Percentiles rank a stretch among this genome's conserved stretches.
These are phyloP conservation scores for Tephrocybe sp. DNA, from an alignment of 768 basidiomycete genomes.

Conservation along the genomic window DNA sequence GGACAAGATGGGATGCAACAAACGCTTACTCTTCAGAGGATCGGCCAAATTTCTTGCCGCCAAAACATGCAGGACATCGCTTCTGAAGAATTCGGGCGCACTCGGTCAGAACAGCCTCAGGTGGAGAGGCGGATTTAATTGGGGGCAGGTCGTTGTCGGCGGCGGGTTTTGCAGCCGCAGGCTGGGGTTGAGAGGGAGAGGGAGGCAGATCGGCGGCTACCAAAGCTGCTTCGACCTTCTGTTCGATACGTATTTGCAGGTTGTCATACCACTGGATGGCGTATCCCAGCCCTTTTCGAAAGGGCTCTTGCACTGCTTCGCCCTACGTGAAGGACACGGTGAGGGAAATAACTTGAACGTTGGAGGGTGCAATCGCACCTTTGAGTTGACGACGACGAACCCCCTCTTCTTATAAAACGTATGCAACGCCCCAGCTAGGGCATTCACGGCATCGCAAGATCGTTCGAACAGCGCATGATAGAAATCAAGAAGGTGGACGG, in stretches of 20 bases:
- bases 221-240: neutral
- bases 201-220: neutral
- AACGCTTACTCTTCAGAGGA: neutral
- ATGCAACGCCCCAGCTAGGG: constrained; percentile 24
- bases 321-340: neutral
- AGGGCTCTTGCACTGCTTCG: neutral
- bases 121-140: neutral
- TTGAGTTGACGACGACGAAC: constrained; percentile 5
- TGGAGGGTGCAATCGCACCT: constrained; percentile 16
- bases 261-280: neutral
- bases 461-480: constrained; percentile 31
- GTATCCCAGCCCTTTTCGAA: neutral
- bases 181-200: neutral
- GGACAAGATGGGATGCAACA: constrained; percentile 28
- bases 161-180: neutral
- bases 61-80: constrained; percentile 34
- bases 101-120: neutral
- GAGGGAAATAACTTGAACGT: neutral
- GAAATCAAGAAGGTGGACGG: too few relatives aligned
- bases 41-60: constrained; percentile 14
- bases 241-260: neutral
- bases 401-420: constrained; percentile 22
- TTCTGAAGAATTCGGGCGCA: constrained; percentile 23
- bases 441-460: constrained; percentile 34
- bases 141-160: neutral